These are phyloP conservation scores for Solanum lignicaule DNA, from an alignment of 257 asterid genomes.

Conservation along the genomic window DNA sequence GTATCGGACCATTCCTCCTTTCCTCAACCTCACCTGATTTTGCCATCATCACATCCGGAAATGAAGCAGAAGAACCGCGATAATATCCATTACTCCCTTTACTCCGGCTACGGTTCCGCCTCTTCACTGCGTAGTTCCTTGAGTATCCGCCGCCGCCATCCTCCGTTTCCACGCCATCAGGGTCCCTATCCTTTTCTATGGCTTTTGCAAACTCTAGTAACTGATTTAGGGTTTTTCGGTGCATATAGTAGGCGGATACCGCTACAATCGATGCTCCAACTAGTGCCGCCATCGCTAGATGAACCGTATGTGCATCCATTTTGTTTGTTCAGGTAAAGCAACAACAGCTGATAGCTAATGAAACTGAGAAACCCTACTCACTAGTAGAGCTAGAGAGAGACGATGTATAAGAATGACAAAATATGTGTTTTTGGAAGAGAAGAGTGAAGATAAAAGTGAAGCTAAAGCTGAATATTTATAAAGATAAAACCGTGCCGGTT, in stretches of 20 bases:
- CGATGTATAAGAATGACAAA: background rate
- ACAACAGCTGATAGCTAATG: background rate
- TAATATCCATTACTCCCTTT: conserved; percentile 31
- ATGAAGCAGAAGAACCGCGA: conserved; percentile 48
- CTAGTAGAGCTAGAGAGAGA: background rate
- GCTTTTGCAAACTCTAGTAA: conserved; percentile 66
- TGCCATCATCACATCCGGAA: conserved; percentile 56
- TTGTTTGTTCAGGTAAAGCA: background rate
- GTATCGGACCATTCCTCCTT: conserved; percentile 41
- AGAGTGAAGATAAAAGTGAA: background rate
- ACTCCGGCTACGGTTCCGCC: conserved; percentile 32
- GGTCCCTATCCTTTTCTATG: conserved; percentile 53
- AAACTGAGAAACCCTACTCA: conserved; percentile 33
- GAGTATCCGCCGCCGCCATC: conserved; percentile 22
- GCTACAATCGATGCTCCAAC: conserved; percentile 90
- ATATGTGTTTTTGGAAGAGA: conserved; percentile 2
- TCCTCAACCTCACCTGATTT: conserved; percentile 39
- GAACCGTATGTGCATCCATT: conserved; percentile 70
- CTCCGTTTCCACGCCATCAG: conserved; percentile 14
- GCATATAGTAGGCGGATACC: conserved; percentile 87
- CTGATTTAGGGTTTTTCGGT: conserved; percentile 78
- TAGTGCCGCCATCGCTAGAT: conserved; percentile 90
- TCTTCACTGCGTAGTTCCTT: conserved; percentile 23
- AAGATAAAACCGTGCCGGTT: too few relatives aligned
- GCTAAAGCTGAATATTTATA: conserved; percentile 25